A percentile compares a stretch with the other conserved stretches of the same genome.
Conservation (phyloP, 2,329 filamentous ascomycete genomes). For the Colletotrichum sp. region DNA sequence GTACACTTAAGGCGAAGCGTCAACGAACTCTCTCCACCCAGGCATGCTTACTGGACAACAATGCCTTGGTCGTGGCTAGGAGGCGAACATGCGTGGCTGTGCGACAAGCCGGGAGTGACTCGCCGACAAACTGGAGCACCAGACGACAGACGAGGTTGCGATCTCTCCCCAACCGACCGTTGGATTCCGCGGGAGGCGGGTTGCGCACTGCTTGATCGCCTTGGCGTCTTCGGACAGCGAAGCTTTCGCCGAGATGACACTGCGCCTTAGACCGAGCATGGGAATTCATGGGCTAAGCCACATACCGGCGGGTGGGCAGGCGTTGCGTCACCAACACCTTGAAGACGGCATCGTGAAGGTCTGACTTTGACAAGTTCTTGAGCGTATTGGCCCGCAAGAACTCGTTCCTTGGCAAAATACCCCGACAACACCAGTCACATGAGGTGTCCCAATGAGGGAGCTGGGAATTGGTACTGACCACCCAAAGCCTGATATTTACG, state of each 20-base stretch:
- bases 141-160: not conserved
- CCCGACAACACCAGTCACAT: not conserved
- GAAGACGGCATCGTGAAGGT: not conserved
- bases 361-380: not conserved
- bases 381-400: not conserved
- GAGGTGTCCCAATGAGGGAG: not conserved
- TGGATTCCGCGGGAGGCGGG: not conserved
- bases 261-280: not conserved
- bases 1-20: not conserved
- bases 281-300: not conserved
- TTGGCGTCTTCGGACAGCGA: not conserved
- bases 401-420: not conserved
- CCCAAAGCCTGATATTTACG: not conserved
- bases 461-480: not conserved
- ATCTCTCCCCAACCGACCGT: not conserved
- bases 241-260: constrained; percentile 5
- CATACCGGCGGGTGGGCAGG: not conserved
- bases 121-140: not conserved
- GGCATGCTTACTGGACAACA: not conserved
- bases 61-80: not conserved
- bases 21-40: not conserved
- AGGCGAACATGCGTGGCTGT: constrained; percentile 16
- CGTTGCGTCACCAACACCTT: not conserved
- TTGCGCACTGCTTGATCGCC: not conserved
- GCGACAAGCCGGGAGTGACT: not conserved